Conservation (phyloP, 805 yeast species). For the Blastobotrys chiropterorum region DNA sequence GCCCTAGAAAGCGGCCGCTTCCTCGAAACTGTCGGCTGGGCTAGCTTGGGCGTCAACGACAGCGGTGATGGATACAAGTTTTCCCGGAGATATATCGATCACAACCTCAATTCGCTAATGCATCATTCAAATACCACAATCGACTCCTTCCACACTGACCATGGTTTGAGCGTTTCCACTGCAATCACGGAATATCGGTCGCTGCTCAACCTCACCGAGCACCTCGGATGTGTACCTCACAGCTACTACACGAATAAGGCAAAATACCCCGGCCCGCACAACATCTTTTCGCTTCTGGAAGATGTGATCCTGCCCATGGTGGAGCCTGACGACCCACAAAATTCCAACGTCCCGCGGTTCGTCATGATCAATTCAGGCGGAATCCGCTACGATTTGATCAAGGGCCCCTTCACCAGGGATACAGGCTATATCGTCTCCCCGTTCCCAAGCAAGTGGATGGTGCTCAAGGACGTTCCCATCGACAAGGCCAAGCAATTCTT, state of each 20-base stretch:
- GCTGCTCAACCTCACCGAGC: slow-evolving; percentile 46
- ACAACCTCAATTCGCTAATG: slow-evolving; percentile 63
- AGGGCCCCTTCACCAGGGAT: slow-evolving; percentile 78
- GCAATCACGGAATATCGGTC: slow-evolving; percentile 40
- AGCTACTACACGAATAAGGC: slow-evolving; percentile 64
- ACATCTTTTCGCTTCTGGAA: slow-evolving; percentile 55
- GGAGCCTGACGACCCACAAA: too few relatives aligned
- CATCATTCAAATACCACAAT: slow-evolving; percentile 44
- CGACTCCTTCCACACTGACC: slow-evolving; percentile 43
- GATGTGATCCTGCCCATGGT: slow-evolving; percentile 45
- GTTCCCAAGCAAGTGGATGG: slow-evolving; percentile 73
- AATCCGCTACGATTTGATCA: slow-evolving; percentile 75
- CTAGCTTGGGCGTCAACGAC: slow-evolving; percentile 40
- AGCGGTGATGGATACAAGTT: slow-evolving; percentile 33
- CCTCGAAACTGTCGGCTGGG: slow-evolving; percentile 90
- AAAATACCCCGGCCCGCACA: slow-evolving; percentile 51
- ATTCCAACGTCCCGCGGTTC: slow-evolving; percentile 37
- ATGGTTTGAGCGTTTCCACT: slow-evolving; percentile 46
- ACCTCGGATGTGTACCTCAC: slow-evolving; percentile 59
- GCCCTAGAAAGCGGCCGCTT: slow-evolving; percentile 92
- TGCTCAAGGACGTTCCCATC: slow-evolving; percentile 52
- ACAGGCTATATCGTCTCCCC: slow-evolving; percentile 81
- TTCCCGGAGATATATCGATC: slow-evolving; percentile 73
- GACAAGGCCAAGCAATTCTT: slow-evolving; percentile 49
- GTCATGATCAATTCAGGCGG: slow-evolving; percentile 82